phyloP scores from a whole-genome alignment of 805 yeast genomes.

The Wickerhamiella azyma region DNA sequence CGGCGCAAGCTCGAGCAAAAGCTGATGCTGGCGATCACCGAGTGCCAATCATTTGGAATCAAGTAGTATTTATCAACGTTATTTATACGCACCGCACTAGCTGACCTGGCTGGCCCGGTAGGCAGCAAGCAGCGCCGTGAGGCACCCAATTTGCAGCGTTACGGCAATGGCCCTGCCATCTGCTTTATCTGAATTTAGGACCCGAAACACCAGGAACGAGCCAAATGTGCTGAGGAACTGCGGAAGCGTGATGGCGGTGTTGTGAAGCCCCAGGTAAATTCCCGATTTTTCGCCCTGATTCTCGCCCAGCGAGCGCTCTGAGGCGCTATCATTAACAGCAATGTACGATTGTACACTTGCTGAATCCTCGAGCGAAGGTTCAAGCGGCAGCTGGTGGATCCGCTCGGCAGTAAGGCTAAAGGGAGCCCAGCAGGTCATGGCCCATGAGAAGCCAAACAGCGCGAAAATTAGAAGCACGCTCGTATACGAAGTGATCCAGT shows the following conservation, averaged over 20 bases:
- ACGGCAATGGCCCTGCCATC: conserved; percentile 28
- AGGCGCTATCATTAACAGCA: background rate
- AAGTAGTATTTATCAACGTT: conserved; percentile 26
- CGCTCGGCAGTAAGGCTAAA: conserved; percentile 44
- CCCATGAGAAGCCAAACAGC: conserved; percentile 50
- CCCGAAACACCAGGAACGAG: conserved; percentile 26
- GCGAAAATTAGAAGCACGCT: conserved; percentile 38
- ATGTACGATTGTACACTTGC: background rate
- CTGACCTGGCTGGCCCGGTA: conserved; percentile 16
- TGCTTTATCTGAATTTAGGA: conserved; percentile 20
- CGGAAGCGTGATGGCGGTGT: conserved; percentile 29
- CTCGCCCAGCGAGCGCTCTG: conserved; percentile 8
- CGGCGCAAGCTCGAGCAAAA: conserved; percentile 43
- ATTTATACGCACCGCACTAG: too few species aligned
- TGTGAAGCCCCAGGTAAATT: conserved; percentile 28
- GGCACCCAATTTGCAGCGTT: conserved; percentile 27
- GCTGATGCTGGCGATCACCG: conserved; percentile 54
- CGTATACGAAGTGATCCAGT: conserved; percentile 30
- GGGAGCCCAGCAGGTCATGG: conserved; percentile 54
- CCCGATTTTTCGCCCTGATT: conserved; percentile 23
- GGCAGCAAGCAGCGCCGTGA: conserved; percentile 26
- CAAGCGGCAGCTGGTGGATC: conserved; percentile 20
- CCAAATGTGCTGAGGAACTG: conserved; percentile 29
- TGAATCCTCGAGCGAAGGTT: background rate
- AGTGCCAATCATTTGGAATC: conserved; percentile 79